These are phyloP conservation scores for Pseudevernia furfuracea DNA, from an alignment of 495 filamentous ascomycete genomes.

Conservation along the genomic window DNA sequence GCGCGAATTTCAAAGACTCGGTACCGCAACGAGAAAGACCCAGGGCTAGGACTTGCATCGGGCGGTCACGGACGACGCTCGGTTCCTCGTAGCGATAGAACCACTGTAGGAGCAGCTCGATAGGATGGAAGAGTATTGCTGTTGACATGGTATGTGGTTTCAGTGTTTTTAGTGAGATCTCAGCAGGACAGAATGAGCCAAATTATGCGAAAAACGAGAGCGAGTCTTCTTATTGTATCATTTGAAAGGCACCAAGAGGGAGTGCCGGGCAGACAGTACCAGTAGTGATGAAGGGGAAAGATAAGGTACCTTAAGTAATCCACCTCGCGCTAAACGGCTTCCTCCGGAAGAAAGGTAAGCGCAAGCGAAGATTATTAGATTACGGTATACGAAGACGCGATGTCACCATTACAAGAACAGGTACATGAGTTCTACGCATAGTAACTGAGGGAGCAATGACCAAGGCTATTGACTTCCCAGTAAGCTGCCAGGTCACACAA, in stretches of 20 bases:
- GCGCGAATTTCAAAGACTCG: background rate
- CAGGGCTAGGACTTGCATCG: background rate
- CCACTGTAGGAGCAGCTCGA: background rate
- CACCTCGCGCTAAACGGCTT: background rate
- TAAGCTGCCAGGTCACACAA: too few species aligned
- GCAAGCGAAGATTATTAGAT: too few species aligned
- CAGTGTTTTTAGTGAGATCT: background rate
- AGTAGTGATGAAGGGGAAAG: too few species aligned
- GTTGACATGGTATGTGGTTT: background rate
- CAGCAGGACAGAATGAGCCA: background rate
- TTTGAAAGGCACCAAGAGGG: background rate
- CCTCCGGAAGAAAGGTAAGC: background rate
- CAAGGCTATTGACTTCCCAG: too few species aligned
- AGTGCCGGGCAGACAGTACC: background rate
- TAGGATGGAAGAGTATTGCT: background rate
- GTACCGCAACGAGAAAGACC: background rate
- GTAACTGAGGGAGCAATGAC: too few species aligned
- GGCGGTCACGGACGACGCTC: background rate
- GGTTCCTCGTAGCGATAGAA: background rate
- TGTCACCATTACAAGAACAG: too few species aligned
- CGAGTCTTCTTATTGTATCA: background rate
- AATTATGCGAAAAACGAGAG: background rate
- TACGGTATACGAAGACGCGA: too few species aligned
- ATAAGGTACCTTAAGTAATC: too few species aligned
- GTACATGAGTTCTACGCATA: too few species aligned